Evolutionary conservation across 2,329 filamentous ascomycete genomes (phyloP).

Genomic region (Ophiobolus disseminans): DNA sequence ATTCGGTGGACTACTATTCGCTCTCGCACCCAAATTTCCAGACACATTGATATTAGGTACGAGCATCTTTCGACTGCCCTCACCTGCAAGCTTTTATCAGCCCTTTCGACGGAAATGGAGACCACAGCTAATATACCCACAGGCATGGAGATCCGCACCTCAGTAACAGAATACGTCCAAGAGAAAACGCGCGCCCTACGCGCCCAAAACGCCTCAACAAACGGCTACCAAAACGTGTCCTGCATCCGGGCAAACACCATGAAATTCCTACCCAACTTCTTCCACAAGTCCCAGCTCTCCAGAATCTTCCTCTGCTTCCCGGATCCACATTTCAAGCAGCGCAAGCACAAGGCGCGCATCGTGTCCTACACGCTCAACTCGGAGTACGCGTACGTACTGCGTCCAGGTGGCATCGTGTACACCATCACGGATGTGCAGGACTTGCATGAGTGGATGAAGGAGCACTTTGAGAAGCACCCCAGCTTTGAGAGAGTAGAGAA

Average conservation of each 20-base stretch:
- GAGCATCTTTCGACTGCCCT: conserved; percentile 33
- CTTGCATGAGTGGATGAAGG: conserved; percentile 90
- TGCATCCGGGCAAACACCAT: conserved; percentile 94
- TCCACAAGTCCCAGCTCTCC: conserved; percentile 77
- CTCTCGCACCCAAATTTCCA: conserved; percentile 80
- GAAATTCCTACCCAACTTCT: conserved; percentile 99
- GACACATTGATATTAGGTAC: conserved; percentile 81
- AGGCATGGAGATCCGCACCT: conserved; percentile 91
- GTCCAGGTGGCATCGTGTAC: conserved; percentile 85
- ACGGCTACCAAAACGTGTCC: conserved; percentile 81
- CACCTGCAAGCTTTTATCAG: too few species aligned
- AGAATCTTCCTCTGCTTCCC: conserved; percentile 99
- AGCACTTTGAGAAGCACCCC: conserved; percentile 78
- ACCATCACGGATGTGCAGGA: conserved; percentile 98
- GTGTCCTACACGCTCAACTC: conserved; percentile 87
- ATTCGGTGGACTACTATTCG: conserved; percentile 89
- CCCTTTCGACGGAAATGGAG: too few species aligned
- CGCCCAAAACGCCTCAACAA: conserved; percentile 62
- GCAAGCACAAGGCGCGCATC: conserved; percentile 97
- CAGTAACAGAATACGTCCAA: conserved; percentile 89
- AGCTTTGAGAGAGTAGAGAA: conserved; percentile 75
- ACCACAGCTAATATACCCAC: neutral
- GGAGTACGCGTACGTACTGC: conserved; percentile 89
- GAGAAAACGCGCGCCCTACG: conserved; percentile 85
- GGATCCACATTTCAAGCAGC: conserved; percentile 95